Conservation (phyloP, 345 rosid species). For the Boechera retrofracta region DNA sequence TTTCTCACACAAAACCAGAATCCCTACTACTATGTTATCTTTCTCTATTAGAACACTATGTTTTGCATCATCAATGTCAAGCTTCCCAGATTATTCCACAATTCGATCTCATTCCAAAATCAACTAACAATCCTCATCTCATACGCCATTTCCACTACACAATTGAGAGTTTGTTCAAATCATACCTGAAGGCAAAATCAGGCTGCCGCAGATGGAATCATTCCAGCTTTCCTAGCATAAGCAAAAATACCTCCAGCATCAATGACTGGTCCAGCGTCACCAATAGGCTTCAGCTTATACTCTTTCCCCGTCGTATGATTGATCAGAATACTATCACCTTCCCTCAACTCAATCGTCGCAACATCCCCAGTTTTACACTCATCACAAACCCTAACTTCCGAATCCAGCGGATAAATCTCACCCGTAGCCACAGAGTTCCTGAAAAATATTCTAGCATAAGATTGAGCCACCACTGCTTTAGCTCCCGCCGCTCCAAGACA, state of each 20-base stretch:
- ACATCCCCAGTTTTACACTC: constrained; percentile 87
- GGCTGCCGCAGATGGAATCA: constrained; percentile 61
- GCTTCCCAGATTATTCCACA: not conserved
- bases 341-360: constrained; percentile 70
- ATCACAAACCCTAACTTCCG: constrained; percentile 81
- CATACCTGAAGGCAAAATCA: constrained; percentile 25
- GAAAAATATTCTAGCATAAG: constrained; percentile 89
- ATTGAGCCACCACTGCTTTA: constrained; percentile 77
- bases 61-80: not conserved
- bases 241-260: constrained; percentile 91
- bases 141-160: constrained; percentile 10
- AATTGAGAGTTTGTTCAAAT: not conserved
- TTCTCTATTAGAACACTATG: not conserved
- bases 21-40: not conserved
- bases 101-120: not conserved
- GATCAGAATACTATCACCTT: constrained; percentile 64
- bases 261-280: constrained; percentile 90
- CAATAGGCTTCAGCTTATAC: constrained; percentile 77
- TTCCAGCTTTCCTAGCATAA: constrained; percentile 79
- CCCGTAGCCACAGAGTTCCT: constrained; percentile 91
- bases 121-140: not conserved
- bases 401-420: constrained; percentile 79
- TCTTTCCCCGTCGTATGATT: constrained; percentile 88
- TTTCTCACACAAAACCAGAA: not conserved
- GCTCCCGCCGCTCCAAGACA: constrained; percentile 92